Base-by-base conservation (phyloP, 2,329 filamentous ascomycete genomes). In the Colletotrichum neosansevieriae region DNA sequence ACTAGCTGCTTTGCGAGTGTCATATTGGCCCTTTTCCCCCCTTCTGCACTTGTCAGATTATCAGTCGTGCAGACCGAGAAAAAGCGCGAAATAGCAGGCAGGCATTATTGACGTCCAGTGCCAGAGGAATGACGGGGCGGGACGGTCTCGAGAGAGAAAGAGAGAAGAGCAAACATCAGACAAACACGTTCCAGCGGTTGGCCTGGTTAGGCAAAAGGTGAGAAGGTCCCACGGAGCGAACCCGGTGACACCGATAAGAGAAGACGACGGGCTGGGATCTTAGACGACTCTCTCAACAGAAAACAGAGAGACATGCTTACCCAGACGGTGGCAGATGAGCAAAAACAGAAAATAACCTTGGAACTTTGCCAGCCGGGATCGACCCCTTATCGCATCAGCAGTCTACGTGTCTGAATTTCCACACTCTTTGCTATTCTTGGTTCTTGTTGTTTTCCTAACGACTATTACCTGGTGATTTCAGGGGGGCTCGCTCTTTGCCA, bases 201-300 rank as follows among this genome's bases (percentile, higher is more conserved):
- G 12, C 38, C 34, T 36, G 38, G 7, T 19, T 40, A 45, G n/a
- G 24, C 24, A 5, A 24, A 5, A 24, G 4, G 24, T 24, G 24
- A 21, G 21, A 24, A 24, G 24, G 24, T 24, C 24, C 24, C 24
- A 5, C 4, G 54, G 19, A 45, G 54, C 36, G 36, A 58, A n/a
- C 19, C 49, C 38, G 32, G 60, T 32, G 38, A 68, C 47, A 34
- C 34, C 42, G 65, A 68, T 68, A 59, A 68, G 65, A 59, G 65
- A 59, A 68, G 29, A 29, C 29, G 29, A 59, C 54, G 34, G 61
- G 47, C 60, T 38, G 29, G 53, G 38, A 29, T 56, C 21, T n/a
- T 24, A 53, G 47, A 21, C 47, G 47, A 58, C n/a, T 15, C 42
- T 36, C 45, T 68, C 65, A 68, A 65, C 65, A 68, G 54, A 68